phyloP scores from a whole-genome alignment of 2,329 filamentous ascomycete species.

The Alternaria consortialis region DNA sequence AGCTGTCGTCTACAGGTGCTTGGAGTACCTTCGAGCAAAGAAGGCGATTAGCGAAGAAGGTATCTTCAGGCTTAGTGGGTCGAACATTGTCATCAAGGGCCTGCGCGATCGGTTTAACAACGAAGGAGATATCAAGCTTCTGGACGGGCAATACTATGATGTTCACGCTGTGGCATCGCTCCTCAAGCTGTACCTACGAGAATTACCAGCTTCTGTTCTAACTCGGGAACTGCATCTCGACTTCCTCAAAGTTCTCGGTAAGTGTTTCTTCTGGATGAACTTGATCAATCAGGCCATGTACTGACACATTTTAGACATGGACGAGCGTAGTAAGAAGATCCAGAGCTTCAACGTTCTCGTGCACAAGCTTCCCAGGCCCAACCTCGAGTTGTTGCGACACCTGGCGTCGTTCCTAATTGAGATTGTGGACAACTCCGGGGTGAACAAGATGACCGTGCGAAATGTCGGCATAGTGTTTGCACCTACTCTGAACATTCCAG shows the following conservation, averaged over 20 bases:
- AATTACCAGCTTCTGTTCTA: constrained; percentile 88
- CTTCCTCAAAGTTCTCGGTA: constrained; percentile 80
- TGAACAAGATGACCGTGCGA: constrained; percentile 98
- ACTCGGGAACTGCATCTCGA: constrained; percentile 90
- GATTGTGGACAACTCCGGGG: constrained; percentile 87
- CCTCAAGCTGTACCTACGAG: constrained; percentile 91
- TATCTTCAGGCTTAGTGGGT: constrained; percentile 97
- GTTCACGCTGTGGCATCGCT: constrained; percentile 95
- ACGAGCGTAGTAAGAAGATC: constrained; percentile 79
- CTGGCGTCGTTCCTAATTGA: constrained; percentile 88
- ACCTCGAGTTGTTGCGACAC: constrained; percentile 82
- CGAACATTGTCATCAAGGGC: constrained; percentile 90
- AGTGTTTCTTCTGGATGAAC: constrained; percentile 29
- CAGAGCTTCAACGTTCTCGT: constrained; percentile 79
- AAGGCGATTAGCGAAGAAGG: constrained; percentile 87
- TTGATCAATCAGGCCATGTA: not conserved
- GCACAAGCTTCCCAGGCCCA: constrained; percentile 79
- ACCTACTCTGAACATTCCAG: constrained; percentile 94
- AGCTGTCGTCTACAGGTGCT: constrained; percentile 92
- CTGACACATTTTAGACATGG: constrained; percentile 67
- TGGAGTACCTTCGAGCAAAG: constrained; percentile 88
- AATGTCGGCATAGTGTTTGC: constrained; percentile 98
- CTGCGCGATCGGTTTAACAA: constrained; percentile 92
- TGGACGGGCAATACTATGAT: constrained; percentile 89
- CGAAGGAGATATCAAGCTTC: constrained; percentile 88